Percentiles rank a stretch among this genome's conserved stretches.
Evolutionary conservation across 768 basidiomycete genomes (phyloP).

Genomic region (Termitomyces sp.): DNA sequence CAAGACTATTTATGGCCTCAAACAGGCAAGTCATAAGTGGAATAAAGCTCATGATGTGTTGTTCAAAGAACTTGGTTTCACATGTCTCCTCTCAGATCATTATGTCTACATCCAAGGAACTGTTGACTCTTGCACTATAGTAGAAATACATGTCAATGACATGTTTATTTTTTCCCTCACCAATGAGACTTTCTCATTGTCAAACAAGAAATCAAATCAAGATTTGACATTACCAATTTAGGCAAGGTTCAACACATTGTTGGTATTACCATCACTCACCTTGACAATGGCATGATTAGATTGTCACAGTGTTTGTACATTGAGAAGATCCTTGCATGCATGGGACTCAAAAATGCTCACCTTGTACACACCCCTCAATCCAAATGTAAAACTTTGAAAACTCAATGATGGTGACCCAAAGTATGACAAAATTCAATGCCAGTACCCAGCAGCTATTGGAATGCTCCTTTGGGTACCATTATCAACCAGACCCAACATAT

Average conservation of each 20-base stretch:
- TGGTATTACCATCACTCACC: constrained; percentile 23
- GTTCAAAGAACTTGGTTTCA: constrained; percentile 14
- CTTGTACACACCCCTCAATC: constrained; percentile 21
- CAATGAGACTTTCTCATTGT: constrained; percentile 6
- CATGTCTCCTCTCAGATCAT: constrained; percentile 12
- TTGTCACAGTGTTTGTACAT: constrained; percentile 26
- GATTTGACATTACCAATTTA: constrained; percentile 25
- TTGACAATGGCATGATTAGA: constrained; percentile 16
- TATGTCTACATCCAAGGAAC: constrained; percentile 16
- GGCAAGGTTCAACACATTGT: constrained; percentile 24
- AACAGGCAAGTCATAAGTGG: constrained; percentile 24
- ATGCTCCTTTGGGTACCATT: constrained; percentile 28
- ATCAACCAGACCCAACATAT: constrained; percentile 33
- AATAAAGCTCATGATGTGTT: constrained; percentile 18
- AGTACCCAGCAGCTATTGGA: constrained; percentile 18
- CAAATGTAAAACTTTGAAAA: constrained; percentile 16
- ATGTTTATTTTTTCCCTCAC: constrained; percentile 20
- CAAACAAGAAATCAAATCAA: constrained; percentile 16
- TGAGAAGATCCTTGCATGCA: constrained; percentile 18
- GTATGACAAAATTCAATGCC: background rate
- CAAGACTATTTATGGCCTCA: constrained; percentile 33
- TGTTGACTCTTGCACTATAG: constrained; percentile 9
- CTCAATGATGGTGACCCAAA: background rate
- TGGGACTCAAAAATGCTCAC: constrained; percentile 18
- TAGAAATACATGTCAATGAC: constrained; percentile 29